These are phyloP conservation scores for Trapa incisa DNA, from an alignment of 345 rosid species.

Conservation along the genomic window DNA sequence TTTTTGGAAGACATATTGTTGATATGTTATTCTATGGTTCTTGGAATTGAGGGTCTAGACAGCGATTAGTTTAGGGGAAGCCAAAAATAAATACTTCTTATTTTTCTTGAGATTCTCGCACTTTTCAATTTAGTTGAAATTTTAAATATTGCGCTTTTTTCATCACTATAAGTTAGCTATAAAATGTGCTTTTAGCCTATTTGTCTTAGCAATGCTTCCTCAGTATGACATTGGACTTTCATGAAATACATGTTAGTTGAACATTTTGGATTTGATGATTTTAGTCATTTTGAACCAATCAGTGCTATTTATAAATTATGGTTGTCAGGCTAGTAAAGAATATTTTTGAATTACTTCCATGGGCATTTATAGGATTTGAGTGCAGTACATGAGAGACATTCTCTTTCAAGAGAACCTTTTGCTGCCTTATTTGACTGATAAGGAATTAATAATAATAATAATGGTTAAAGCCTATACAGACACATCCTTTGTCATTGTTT, in stretches of 20 bases:
- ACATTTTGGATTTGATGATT: background rate
- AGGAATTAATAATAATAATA: background rate
- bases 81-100: background rate
- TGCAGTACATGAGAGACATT: background rate
- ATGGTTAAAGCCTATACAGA: too few relatives aligned
- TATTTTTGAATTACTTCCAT: too few relatives aligned
- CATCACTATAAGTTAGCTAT: too few relatives aligned
- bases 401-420: background rate
- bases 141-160: too few relatives aligned
- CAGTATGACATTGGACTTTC: background rate
- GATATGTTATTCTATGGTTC: background rate
- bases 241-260: background rate
- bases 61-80: background rate
- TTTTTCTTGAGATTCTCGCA: background rate
- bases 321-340: too few relatives aligned
- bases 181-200: too few relatives aligned
- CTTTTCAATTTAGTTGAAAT: background rate
- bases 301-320: too few relatives aligned
- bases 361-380: too few relatives aligned
- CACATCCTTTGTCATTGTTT: too few relatives aligned
- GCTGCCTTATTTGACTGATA: background rate
- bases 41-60: background rate
- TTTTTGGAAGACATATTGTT: background rate
- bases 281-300: background rate
- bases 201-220: too few relatives aligned